phyloP scores from a whole-genome alignment of 306 rosid species.

The Corylus americana region DNA sequence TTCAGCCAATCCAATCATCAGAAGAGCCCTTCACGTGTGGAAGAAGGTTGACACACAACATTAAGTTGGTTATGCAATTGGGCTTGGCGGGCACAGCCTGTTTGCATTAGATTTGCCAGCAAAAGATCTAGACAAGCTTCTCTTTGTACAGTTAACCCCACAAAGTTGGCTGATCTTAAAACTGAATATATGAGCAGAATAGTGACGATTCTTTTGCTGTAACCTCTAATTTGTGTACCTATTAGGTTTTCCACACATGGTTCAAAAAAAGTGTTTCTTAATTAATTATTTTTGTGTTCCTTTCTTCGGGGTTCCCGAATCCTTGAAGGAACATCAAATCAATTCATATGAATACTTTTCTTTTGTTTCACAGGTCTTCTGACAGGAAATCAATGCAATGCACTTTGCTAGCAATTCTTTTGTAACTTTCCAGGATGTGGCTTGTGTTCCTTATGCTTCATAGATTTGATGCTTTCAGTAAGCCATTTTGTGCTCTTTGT shows the following conservation, averaged over 20 bases:
- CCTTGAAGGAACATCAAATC: neutral
- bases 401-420: neutral
- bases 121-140: neutral
- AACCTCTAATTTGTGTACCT: too few species aligned
- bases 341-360: neutral
- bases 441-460: neutral
- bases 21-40: conserved; percentile 60
- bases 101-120: neutral
- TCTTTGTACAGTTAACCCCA: neutral
- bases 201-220: too few species aligned
- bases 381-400: neutral
- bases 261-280: neutral
- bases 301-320: neutral
- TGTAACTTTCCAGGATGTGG: neutral
- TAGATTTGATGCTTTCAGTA: neutral
- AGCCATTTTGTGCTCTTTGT: too few species aligned
- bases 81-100: neutral
- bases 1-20: conserved; percentile 77
- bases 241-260: too few species aligned
- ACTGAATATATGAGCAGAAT: neutral
- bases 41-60: conserved; percentile 31
- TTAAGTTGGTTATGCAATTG: neutral
- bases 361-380: neutral
- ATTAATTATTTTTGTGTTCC: neutral
- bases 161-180: neutral